A percentile compares a stretch with the other conserved stretches of the same genome.
phyloP scores from a whole-genome alignment of 1,139 yeast genomes.

The Hanseniaspora sp. region DNA sequence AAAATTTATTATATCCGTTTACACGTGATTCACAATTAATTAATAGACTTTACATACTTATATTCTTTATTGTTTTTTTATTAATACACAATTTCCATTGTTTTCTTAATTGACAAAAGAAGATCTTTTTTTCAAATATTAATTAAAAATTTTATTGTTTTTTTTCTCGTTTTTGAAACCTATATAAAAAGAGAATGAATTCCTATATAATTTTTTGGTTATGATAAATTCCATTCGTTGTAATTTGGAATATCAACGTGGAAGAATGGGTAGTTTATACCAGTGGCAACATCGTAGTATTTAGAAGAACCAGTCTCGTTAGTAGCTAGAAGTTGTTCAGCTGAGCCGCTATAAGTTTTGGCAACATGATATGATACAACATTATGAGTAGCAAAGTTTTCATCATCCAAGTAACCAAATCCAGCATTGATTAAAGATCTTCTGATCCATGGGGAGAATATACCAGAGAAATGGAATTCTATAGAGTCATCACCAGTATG shows the following conservation, averaged over 20 bases:
- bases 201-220: no score
- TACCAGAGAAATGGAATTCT: slow-evolving; percentile 81
- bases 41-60: no score
- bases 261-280: slow-evolving; percentile 73
- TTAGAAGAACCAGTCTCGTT: slow-evolving; percentile 21
- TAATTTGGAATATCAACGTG: slow-evolving; percentile 80
- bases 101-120: no score
- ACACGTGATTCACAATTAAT: no score
- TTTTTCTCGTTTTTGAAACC: no score
- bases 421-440: slow-evolving; percentile 67
- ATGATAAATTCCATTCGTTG: slow-evolving; percentile 27
- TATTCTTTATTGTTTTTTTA: no score
- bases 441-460: slow-evolving; percentile 76
- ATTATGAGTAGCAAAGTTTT: slow-evolving; percentile 26
- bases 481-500: slow-evolving; percentile 68
- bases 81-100: no score
- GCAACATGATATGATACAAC: slow-evolving; percentile 28
- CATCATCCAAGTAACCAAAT: slow-evolving; percentile 53
- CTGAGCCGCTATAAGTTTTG: slow-evolving; percentile 23
- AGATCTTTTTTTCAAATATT: no score
- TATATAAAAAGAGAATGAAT: not conserved
- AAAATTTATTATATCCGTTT: no score
- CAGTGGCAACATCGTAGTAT: slow-evolving; percentile 41
- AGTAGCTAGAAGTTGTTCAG: slow-evolving; percentile 19
- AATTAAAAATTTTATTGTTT: no score